phyloP scores from a whole-genome alignment of 208 protist species.

The Crithidia mellificae region DNA sequence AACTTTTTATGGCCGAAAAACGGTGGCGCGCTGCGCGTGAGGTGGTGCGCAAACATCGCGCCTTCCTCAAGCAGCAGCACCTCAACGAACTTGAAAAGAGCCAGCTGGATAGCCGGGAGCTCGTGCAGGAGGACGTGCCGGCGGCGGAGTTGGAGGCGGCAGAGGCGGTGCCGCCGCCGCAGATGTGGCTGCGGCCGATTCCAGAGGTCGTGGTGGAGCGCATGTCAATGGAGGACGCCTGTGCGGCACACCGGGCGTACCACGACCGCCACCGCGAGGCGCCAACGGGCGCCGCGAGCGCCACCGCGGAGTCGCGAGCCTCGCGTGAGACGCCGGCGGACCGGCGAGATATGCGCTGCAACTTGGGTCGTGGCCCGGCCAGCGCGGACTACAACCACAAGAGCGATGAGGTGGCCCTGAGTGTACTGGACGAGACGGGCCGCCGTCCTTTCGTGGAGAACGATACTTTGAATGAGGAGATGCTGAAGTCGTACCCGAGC shows the following conservation, averaged over 20 bases:
- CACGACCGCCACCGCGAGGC: slow-evolving; percentile 2
- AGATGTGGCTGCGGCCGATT: slow-evolving; percentile 15
- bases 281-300: too few species aligned
- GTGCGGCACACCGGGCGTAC: slow-evolving; percentile 12
- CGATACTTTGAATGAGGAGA: slow-evolving; percentile 7
- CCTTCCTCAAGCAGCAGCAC: slow-evolving; percentile 7
- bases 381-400: neutral
- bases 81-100: neutral
- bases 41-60: slow-evolving; percentile 8
- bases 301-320: too few species aligned
- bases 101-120: neutral
- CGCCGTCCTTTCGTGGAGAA: slow-evolving; percentile 3
- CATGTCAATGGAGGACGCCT: slow-evolving; percentile 23
- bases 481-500: slow-evolving; percentile 19
- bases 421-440: slow-evolving; percentile 7
- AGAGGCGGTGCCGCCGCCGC: slow-evolving; percentile 20
- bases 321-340: neutral
- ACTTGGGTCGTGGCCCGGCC: neutral
- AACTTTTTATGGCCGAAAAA: slow-evolving; percentile 20
- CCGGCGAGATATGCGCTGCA: neutral
- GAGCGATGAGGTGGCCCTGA: slow-evolving; percentile 10
- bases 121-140: neutral
- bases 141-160: slow-evolving; percentile 11
- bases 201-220: slow-evolving; percentile 23
- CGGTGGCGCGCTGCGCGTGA: slow-evolving; percentile 33